Conservation (phyloP, 257 asterid species). For the Solanum habrochaites region DNA sequence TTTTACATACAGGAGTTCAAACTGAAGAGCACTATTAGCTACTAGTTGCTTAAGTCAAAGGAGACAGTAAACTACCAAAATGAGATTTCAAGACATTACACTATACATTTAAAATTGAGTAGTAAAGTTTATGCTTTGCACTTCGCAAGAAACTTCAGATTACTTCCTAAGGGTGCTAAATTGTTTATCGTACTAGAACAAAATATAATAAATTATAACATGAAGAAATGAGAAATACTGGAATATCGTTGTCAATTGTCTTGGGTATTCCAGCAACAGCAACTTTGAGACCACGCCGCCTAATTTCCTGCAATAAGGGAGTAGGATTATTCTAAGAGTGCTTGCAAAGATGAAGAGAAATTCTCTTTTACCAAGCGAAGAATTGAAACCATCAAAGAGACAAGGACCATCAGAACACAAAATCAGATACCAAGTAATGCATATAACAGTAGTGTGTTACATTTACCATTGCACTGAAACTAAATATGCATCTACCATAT, state of each 20-base stretch:
- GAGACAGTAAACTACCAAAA: neutral
- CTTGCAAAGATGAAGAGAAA: neutral
- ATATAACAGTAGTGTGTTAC: neutral
- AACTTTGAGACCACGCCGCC: conserved; percentile 81
- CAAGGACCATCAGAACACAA: neutral
- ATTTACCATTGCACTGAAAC: neutral
- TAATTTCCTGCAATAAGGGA: conserved; percentile 57
- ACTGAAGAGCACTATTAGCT: neutral
- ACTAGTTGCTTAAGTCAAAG: neutral
- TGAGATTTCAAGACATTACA: neutral
- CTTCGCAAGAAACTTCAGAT: neutral
- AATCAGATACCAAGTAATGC: neutral
- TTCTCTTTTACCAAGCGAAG: neutral
- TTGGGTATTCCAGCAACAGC: conserved; percentile 88
- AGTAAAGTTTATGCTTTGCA: neutral
- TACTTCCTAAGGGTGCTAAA: neutral
- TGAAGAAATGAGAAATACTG: conserved; percentile 40
- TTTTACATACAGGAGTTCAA: neutral
- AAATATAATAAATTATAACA: neutral
- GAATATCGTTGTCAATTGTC: conserved; percentile 95
- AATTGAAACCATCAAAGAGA: neutral
- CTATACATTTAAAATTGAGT: neutral
- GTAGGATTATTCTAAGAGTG: neutral
- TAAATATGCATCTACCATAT: neutral
- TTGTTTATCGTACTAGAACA: neutral